A percentile compares a stretch with the other conserved stretches of the same genome.
Conservation (phyloP, 257 asterid genomes). For the Dorcoceras hygrometricum region DNA sequence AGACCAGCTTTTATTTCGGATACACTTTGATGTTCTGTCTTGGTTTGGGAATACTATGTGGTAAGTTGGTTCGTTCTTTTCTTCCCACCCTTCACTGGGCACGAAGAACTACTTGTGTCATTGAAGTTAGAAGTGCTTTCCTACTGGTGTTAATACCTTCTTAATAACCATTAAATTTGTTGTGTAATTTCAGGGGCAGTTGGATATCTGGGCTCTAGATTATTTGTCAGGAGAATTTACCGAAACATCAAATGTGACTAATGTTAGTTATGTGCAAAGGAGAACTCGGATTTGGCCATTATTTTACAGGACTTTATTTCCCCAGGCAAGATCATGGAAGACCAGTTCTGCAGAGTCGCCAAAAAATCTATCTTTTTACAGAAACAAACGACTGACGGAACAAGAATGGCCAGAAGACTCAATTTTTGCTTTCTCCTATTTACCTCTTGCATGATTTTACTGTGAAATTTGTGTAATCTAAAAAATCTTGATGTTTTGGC, state of each 20-base stretch:
- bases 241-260: constrained; percentile 52
- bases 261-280: constrained; percentile 1
- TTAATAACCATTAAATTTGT: background rate
- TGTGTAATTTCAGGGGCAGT: constrained; percentile 40
- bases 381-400: constrained; percentile 5
- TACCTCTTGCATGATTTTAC: constrained; percentile 22
- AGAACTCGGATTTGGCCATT: constrained; percentile 11
- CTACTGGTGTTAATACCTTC: background rate
- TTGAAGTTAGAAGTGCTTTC: background rate
- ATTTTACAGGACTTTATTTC: constrained; percentile 3
- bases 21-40: constrained; percentile 83
- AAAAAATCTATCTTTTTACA: constrained; percentile 20
- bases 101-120: background rate
- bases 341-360: constrained; percentile 15
- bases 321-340: constrained; percentile 18
- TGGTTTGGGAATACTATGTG: constrained; percentile 76
- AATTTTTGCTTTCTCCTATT: constrained; percentile 10
- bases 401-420: constrained; percentile 14
- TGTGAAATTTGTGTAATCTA: constrained; percentile 33
- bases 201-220: constrained; percentile 45
- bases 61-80: constrained; percentile 32
- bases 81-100: background rate
- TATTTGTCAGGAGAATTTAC: constrained; percentile 49
- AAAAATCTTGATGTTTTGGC: constrained; percentile 38
- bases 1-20: constrained; percentile 86